phyloP scores from a whole-genome alignment of 2,329 filamentous ascomycete genomes.

The Pochonia chlamydosporia region DNA sequence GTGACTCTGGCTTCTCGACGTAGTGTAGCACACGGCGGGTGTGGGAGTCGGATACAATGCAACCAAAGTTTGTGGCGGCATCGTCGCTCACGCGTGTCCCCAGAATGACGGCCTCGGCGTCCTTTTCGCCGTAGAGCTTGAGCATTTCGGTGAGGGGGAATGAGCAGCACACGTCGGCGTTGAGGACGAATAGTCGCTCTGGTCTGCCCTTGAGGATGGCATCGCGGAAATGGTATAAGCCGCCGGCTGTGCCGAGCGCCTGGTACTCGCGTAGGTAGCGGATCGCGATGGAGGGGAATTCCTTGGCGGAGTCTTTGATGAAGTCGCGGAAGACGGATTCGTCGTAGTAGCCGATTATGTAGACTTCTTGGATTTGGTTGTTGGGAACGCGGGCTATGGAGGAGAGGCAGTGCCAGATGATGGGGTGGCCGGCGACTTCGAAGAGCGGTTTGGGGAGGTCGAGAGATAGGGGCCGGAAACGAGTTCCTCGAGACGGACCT shows the following conservation, averaged over 20 bases:
- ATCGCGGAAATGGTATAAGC: slow-evolving; percentile 98
- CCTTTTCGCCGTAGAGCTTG: slow-evolving; percentile 85
- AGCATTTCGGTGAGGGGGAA: slow-evolving; percentile 97
- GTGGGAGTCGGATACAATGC: slow-evolving; percentile 91
- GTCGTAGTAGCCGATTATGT: slow-evolving; percentile 98
- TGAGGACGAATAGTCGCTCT: slow-evolving; percentile 93
- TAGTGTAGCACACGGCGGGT: slow-evolving; percentile 96
- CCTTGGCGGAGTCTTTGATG: slow-evolving; percentile 81
- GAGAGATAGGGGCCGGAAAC: slow-evolving; percentile 90
- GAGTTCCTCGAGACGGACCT: slow-evolving; percentile 88
- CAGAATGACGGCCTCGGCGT: slow-evolving; percentile 93
- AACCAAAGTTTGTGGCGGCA: slow-evolving; percentile 92
- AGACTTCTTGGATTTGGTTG: slow-evolving; percentile 79
- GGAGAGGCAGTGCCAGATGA: slow-evolving; percentile 95
- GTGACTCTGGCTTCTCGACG: slow-evolving; percentile 96
- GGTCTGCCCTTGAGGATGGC: slow-evolving; percentile 94
- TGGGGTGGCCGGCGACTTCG: slow-evolving; percentile 95
- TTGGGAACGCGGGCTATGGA: slow-evolving; percentile 85
- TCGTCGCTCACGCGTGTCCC: slow-evolving; percentile 89
- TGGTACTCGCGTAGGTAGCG: slow-evolving; percentile 98
- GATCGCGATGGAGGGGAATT: slow-evolving; percentile 79
- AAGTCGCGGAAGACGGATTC: slow-evolving; percentile 96
- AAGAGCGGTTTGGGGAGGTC: slow-evolving; percentile 98
- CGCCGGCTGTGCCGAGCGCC: slow-evolving; percentile 89
- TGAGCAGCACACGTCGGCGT: slow-evolving; percentile 97